A percentile compares a stretch with the other conserved stretches of the same genome.
Evolutionary conservation across 2,329 filamentous ascomycete species (phyloP).

Genomic region (Colletotrichum phormii): DNA sequence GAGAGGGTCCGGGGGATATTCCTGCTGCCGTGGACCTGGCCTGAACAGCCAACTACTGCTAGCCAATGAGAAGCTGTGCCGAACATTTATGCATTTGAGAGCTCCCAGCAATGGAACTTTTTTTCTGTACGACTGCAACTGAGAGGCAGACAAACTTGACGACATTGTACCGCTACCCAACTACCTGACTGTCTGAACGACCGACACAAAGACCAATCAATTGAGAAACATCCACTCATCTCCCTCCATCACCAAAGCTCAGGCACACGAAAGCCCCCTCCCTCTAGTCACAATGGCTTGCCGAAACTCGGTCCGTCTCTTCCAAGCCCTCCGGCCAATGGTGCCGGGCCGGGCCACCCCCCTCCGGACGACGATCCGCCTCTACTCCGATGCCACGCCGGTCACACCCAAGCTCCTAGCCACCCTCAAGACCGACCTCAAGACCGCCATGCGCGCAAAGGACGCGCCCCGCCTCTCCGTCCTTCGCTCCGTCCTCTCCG

Average conservation of each 20-base stretch:
- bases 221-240: constrained; percentile 8
- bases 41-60: not conserved
- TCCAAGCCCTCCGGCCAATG: constrained; percentile 40
- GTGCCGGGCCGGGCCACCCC: constrained; percentile 28
- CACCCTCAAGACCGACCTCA: constrained; percentile 71
- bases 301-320: constrained; percentile 40
- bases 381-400: constrained; percentile 42
- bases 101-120: not conserved
- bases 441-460: constrained; percentile 74
- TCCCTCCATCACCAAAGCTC: not conserved
- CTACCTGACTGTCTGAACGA: not conserved
- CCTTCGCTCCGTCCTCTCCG: constrained; percentile 75
- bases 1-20: not conserved
- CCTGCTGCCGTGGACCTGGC: not conserved
- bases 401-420: constrained; percentile 60
- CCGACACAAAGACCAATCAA: not conserved
- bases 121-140: not conserved
- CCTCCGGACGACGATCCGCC: constrained; percentile 36
- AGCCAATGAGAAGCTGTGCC: constrained; percentile 35
- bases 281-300: constrained; percentile 40
- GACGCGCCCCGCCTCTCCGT: constrained; percentile 74
- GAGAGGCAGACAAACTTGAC: not conserved
- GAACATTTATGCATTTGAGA: not conserved
- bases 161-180: not conserved
- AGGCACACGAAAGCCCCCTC: not conserved